Evolutionary conservation across 345 rosid genomes (phyloP), one percentile per base, ranked within the genome.

Genomic region (Pistacia integerrima): DNA sequence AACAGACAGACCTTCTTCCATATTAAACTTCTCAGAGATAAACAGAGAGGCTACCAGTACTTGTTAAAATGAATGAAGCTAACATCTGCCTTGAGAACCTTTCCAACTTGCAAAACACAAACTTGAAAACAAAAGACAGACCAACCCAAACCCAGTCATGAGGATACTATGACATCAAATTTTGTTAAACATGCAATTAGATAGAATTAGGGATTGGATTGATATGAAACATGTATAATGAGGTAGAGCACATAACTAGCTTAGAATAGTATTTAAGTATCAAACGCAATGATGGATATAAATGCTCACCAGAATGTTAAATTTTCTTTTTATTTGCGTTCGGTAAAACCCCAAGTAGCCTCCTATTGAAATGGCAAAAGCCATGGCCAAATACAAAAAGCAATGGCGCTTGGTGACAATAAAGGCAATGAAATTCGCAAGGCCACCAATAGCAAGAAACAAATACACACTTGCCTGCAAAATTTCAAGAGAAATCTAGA

Each of bases 321-420:
- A 94, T 82, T 89, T 94, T 83, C 78, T 86, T 79, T 86, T 85
- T 36, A 90, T 89, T 74, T 80, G 92, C 4, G 87, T 67, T 33
- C 97, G 95, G 80, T 88, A 91, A 84, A 85, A 90, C 51, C 94
- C 95, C 84, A 86, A 67, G 83, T 91, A 93, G 60, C 86, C 82
- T 75, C 83, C 97, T 35, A 87, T 59, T 30, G 86, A 84, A 65
- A 91, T 18, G n/a, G 79, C 13, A 66, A 91, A 87, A 63, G 86
- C 87, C 60, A 85, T 30, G n/a, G 92, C 90, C 70, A 91, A 80
- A 75, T 93, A 94, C 69, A 94, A 79, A 80, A 90, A 94, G 76
- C 82, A 89, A 56, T 82, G 92, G 66, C 85, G 74, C 77, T 83
- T 87, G 30, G 91, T 91, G 60, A 88, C 79, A 74, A 87, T 79